Evolutionary conservation across 2,329 filamentous ascomycete genomes (phyloP), one percentile per base, ranked within the genome.

Genomic region (Pseudogymnoascus verrucosus): DNA sequence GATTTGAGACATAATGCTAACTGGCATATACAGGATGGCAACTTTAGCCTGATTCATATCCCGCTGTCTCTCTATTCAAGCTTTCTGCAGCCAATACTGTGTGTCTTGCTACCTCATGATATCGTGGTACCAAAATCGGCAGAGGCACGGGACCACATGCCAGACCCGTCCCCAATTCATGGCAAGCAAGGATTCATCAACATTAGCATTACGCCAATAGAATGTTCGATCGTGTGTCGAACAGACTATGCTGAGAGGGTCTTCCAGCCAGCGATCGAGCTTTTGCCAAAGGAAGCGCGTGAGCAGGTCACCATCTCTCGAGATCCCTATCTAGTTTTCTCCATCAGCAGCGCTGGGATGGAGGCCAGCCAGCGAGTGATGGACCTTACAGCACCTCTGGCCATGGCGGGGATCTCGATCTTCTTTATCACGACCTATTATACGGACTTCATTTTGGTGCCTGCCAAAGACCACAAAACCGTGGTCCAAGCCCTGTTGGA

Each of bases 361-460:
- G 93, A 97, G 73, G 93, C 93, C 8, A 93, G 92, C 5, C 91
- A 93, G 69, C 85, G 93, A 63, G 93, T 99, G 5, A 84, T 97
- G 70, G 93, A 98, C 72, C 77, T 99, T 66, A 97, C 93, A 6
- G 93, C 88, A 62, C 95, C 93, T 4, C 81, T 98, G 34, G 93
- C 95, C 28, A 82, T 97, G 73, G 93, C 93, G 60, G 91, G 91
- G 69, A 95, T 98, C 62, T 90, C 93, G 62, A 96, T 99, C 72
- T 97, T 98, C 80, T 98, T 98, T 82, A 96, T 97, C 74, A 97
- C 93, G 3, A 97, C 92, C 34, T 99, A 98, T 77, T 98, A 96
- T 77, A 95, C 90, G 36, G 93, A 99, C 78, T 98, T 96, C 76
- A 96, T 99, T 70, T 83, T 98, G 37, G 91, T 97, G 0, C 93